A percentile compares a stretch with the other conserved stretches of the same genome.
Evolutionary conservation across 495 filamentous ascomycete species (phyloP).

Genomic region (Penicillium taxi): DNA sequence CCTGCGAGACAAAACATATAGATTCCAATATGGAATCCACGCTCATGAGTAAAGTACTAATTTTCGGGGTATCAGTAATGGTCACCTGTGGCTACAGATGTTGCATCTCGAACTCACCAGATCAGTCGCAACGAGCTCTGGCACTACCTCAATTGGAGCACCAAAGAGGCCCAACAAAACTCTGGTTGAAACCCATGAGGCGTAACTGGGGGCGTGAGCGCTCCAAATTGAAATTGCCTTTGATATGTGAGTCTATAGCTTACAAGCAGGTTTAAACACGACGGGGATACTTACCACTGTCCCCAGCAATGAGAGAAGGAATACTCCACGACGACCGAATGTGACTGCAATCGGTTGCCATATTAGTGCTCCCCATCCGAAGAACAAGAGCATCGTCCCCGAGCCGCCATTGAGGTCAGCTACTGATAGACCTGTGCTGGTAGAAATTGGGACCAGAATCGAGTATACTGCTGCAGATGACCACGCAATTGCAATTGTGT

Average conservation of each 20-base stretch:
- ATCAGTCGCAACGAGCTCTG: slow-evolving; percentile 44
- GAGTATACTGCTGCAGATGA: slow-evolving; percentile 2
- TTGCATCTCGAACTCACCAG: too few species aligned
- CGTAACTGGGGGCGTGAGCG: slow-evolving; percentile 33
- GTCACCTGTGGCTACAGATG: too few species aligned
- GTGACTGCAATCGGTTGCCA: slow-evolving; percentile 26
- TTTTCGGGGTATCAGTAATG: too few species aligned
- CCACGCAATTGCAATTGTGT: not conserved
- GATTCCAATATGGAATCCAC: slow-evolving; percentile 43
- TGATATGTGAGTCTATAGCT: too few species aligned
- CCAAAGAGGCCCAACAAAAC: slow-evolving; percentile 46
- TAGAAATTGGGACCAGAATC: slow-evolving; percentile 1
- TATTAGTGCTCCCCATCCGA: slow-evolving; percentile 29
- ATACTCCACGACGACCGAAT: slow-evolving; percentile 26
- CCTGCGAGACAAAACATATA: slow-evolving; percentile 43
- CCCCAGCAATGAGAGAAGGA: slow-evolving; percentile 21
- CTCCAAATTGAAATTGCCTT: too few species aligned
- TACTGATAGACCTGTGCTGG: slow-evolving; percentile 27
- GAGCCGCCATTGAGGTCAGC: slow-evolving; percentile 22
- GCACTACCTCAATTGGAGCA: slow-evolving; percentile 44
- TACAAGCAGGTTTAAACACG: too few species aligned
- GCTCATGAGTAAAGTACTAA: slow-evolving; percentile 48
- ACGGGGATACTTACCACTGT: slow-evolving; percentile 26
- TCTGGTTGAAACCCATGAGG: slow-evolving; percentile 44
- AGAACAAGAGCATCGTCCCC: slow-evolving; percentile 28